phyloP scores from a whole-genome alignment of 2,329 filamentous ascomycete genomes.

The Fusarium pseudoanthophilum region DNA sequence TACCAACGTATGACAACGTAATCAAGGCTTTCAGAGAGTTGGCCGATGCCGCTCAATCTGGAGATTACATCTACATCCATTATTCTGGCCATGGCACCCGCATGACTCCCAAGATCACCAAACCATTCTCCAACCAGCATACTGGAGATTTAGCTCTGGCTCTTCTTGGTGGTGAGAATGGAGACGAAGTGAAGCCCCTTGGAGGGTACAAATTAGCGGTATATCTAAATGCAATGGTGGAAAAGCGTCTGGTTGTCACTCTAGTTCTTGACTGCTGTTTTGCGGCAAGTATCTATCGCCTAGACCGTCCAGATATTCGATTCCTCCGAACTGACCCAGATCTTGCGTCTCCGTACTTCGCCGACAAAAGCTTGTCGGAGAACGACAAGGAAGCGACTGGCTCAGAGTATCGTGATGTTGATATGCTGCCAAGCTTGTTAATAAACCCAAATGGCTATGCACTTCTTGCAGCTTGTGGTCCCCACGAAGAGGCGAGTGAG shows the following conservation, averaged over 20 bases:
- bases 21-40: not conserved
- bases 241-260: slow-evolving; percentile 12
- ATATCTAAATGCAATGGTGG: slow-evolving; percentile 11
- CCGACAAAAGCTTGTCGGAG: not conserved
- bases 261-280: slow-evolving; percentile 36
- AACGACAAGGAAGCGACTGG: rapidly evolving
- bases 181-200: not conserved
- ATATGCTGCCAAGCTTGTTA: slow-evolving; percentile 11
- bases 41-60: not conserved
- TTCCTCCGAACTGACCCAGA: not conserved
- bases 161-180: not conserved
- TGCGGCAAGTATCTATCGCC: slow-evolving; percentile 17
- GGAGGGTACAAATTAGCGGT: not conserved
- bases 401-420: not conserved
- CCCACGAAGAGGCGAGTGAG: slow-evolving; percentile 12
- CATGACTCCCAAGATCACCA: not conserved
- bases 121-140: not conserved
- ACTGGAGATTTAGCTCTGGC: slow-evolving; percentile 19
- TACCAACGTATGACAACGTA: not conserved
- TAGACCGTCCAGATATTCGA: not conserved
- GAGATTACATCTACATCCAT: slow-evolving; percentile 10
- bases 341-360: not conserved
- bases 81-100: slow-evolving; percentile 15
- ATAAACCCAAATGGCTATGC: slow-evolving; percentile 19
- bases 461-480: slow-evolving; percentile 18